Conservation (phyloP, 257 asterid genomes). For the Avicennia marina region DNA sequence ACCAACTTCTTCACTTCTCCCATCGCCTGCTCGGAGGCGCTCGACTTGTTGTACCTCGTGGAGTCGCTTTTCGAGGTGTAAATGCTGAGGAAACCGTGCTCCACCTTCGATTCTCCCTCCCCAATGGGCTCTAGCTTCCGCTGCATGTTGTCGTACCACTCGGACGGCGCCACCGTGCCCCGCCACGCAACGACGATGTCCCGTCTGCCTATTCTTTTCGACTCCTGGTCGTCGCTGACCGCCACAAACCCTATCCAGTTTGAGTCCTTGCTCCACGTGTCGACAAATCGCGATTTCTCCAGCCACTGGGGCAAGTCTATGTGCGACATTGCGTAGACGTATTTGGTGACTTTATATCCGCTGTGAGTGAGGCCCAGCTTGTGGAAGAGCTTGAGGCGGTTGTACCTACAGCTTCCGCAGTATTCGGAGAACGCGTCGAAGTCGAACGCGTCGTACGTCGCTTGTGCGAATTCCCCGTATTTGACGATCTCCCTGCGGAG, state of each 20-base stretch:
- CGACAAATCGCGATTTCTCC: constrained; percentile 38
- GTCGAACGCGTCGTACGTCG: constrained; percentile 73
- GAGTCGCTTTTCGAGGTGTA: constrained; percentile 53
- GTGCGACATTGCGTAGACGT: constrained; percentile 66
- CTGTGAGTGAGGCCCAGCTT: constrained; percentile 36
- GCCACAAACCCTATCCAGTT: constrained; percentile 86
- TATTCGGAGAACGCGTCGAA: constrained; percentile 56
- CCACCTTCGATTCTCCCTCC: constrained; percentile 54
- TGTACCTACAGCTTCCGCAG: constrained; percentile 66
- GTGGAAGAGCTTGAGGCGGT: constrained; percentile 36
- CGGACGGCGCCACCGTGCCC: constrained; percentile 70
- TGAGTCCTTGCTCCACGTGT: constrained; percentile 70
- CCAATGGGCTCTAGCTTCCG: constrained; percentile 54
- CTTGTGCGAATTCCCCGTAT: constrained; percentile 78
- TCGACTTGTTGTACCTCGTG: constrained; percentile 61
- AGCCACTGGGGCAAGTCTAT: constrained; percentile 67
- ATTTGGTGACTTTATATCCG: constrained; percentile 49
- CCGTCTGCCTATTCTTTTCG: constrained; percentile 58
- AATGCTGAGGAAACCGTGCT: constrained; percentile 72
- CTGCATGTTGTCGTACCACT: constrained; percentile 80
- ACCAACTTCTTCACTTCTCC: constrained; percentile 34
- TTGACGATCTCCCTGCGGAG: constrained; percentile 62
- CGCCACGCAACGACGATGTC: constrained; percentile 78
- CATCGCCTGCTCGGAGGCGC: constrained; percentile 83
- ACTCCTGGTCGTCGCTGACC: constrained; percentile 52